Base-by-base conservation (phyloP, 495 filamentous ascomycete species). In the Niebla homalea region DNA sequence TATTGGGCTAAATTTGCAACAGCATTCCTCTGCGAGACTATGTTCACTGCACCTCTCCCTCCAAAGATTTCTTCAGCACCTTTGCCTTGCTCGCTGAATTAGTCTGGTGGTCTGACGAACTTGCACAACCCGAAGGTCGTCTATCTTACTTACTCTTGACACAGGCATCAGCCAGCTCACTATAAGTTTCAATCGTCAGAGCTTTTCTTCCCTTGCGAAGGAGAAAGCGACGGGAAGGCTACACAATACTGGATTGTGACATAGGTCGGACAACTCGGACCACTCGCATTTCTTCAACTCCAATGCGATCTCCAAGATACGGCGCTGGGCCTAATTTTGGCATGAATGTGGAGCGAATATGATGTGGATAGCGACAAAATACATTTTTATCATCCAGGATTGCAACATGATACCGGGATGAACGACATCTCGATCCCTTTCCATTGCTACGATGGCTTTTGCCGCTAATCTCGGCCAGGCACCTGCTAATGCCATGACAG, bases 381-480 rank as follows among this genome's bases (percentile, higher is more conserved):
- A 44, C 37, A 53, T 32, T 20, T 48, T 38, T 32, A 44, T 44
- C 7, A 53, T 44, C 7, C 7, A 26, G 18, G 45, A 53, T 16
- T 53, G 51, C 23, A 39, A 35, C 36, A 43, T 53, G 11, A 15
- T 6, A 39, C 44, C 6, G 20, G 21, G 14, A 16, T 16, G 1
- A 43, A 54, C 14, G 50, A 54, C n/a, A 46, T 54, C 18, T 54
- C 52, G 14, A 49, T 50, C 19, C 47, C 40, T 20, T 50, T 32
- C 46, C 15, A 26, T 12, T 54, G 52, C 35, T 54, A 54, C 18
- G 38, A 36, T n/a, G 52, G 38, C 47, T 54, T 54, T 46, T 45
- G n/a, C 46, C 3, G 52, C 46, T n/a, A 43, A 54, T 19, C 46
- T 54, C 2, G 52, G 52, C 2, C 52, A 46, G 25, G 50, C 52